Conservation (phyloP, 139 green algal genomes). For the Spirogloea muscicola region DNA sequence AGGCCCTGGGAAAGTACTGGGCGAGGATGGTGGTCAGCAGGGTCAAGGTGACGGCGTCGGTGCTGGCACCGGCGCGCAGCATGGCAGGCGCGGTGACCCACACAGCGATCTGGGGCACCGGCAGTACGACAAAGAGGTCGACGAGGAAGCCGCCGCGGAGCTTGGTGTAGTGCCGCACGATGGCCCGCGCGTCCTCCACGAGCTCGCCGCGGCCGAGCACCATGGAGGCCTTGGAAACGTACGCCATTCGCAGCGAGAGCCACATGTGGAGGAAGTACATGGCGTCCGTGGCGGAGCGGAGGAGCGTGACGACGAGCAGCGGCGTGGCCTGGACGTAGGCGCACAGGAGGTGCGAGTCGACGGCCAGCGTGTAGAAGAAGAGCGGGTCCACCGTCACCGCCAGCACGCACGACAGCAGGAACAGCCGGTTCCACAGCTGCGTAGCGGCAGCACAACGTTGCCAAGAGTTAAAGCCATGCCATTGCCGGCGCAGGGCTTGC, state of each 20-base stretch:
- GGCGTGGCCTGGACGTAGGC: conserved; percentile 6
- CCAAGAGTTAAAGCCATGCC: too few species aligned
- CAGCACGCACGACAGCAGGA: not conserved
- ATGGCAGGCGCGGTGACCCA: not conserved
- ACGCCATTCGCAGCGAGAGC: not conserved
- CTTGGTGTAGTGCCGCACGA: not conserved
- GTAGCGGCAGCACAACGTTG: not conserved
- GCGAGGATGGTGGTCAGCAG: not conserved
- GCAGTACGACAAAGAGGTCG: not conserved
- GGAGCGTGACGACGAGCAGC: not conserved
- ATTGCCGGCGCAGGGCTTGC: not conserved
- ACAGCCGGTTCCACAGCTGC: conserved; percentile 2
- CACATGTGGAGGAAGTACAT: not conserved
- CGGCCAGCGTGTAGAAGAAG: conserved; percentile 6
- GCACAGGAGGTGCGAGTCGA: not conserved
- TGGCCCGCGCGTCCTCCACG: not conserved
- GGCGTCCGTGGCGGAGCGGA: not conserved
- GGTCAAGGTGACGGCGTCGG: not conserved
- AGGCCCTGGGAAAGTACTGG: not conserved
- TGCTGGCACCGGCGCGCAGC: too few species aligned
- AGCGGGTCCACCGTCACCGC: not conserved
- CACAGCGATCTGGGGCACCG: not conserved
- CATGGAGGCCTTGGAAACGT: not conserved
- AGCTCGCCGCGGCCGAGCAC: not conserved
- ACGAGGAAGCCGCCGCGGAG: not conserved